Evolutionary conservation across 768 basidiomycete genomes (phyloP).

Genomic region (Trametes cingulata): DNA sequence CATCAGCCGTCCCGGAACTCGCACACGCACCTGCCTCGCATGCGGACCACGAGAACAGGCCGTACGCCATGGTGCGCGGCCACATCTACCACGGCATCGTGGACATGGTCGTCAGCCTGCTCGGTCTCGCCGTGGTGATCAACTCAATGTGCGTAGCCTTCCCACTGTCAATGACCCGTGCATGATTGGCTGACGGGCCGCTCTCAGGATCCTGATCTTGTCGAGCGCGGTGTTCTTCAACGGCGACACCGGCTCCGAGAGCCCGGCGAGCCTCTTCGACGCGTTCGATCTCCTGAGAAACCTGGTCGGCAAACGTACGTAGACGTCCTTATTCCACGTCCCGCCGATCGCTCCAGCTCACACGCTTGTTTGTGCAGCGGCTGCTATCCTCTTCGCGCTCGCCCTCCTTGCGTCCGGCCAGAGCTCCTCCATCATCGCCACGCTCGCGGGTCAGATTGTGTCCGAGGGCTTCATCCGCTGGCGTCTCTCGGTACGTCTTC

Average conservation of each 20-base stretch:
- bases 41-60: constrained; percentile 36
- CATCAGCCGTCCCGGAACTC: constrained; percentile 29
- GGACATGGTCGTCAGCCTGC: constrained; percentile 57
- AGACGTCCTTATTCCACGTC: background rate
- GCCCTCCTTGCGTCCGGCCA: constrained; percentile 86
- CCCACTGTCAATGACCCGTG: background rate
- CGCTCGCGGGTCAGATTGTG: constrained; percentile 87
- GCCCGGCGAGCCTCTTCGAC: constrained; percentile 78
- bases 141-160: constrained; percentile 68
- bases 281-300: constrained; percentile 74
- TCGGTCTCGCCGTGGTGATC: constrained; percentile 86
- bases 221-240: constrained; percentile 83
- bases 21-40: constrained; percentile 45
- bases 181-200: constrained; percentile 6
- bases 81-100: constrained; percentile 45
- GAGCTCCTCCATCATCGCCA: constrained; percentile 87
- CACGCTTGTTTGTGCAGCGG: constrained; percentile 43
- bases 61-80: constrained; percentile 37
- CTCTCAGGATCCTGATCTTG: constrained; percentile 71
- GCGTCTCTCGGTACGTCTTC: constrained; percentile 64
- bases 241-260: constrained; percentile 40
- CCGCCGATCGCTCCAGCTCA: background rate
- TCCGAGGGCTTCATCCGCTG: constrained; percentile 89
- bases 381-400: constrained; percentile 86
- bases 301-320: constrained; percentile 63